These are phyloP conservation scores for Penicillium malachiteum DNA, from an alignment of 495 filamentous ascomycete genomes.

Conservation along the genomic window DNA sequence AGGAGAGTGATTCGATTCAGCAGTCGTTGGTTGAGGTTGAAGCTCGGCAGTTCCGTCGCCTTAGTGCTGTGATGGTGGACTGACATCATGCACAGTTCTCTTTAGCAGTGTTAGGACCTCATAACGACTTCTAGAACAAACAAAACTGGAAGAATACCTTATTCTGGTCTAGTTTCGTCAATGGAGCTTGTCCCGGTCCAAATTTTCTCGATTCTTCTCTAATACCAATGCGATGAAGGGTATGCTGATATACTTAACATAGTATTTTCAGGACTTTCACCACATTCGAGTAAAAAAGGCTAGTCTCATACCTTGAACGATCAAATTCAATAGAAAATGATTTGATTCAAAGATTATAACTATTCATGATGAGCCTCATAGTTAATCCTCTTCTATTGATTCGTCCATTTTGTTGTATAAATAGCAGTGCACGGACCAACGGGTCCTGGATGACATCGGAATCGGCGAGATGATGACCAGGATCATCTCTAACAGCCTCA, in stretches of 20 bases:
- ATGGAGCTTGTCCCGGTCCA: neutral
- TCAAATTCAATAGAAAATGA: no score
- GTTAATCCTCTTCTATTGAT: slow-evolving; percentile 1
- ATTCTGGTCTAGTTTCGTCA: neutral
- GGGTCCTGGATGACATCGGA: slow-evolving; percentile 7
- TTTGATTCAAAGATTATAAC: no score
- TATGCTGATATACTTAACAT: no score
- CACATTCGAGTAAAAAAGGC: no score
- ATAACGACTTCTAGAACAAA: neutral
- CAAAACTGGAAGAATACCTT: neutral
- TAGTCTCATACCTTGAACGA: no score
- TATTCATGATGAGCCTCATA: neutral
- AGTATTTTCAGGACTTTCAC: no score
- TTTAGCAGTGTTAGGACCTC: neutral
- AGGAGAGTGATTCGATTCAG: no score
- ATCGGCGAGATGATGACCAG: slow-evolving; percentile 10
- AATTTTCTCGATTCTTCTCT: neutral
- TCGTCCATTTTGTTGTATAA: neutral
- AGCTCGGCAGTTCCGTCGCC: neutral
- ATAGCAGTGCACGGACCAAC: slow-evolving; percentile 24
- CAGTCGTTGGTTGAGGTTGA: neutral
- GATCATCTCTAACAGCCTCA: slow-evolving; percentile 3
- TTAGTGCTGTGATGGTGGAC: slow-evolving; percentile 20
- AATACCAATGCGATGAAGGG: neutral
- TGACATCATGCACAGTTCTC: slow-evolving; percentile 29